These are phyloP conservation scores for Debaryomycetaceae sp. DNA, from an alignment of 1,139 yeast species.

Conservation along the genomic window DNA sequence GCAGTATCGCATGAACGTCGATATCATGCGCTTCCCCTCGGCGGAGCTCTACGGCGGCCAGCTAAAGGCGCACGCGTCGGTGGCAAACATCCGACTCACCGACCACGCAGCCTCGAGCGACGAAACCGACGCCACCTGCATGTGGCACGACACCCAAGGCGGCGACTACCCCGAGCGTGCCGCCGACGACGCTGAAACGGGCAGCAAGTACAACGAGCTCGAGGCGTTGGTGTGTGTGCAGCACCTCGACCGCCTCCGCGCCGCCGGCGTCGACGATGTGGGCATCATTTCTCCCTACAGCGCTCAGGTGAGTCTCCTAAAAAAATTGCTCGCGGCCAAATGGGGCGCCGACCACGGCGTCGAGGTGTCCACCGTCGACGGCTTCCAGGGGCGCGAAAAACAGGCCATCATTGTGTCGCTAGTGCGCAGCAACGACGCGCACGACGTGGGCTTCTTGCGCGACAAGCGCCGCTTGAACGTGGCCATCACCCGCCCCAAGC, in stretches of 20 bases:
- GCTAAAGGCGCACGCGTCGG: conserved; percentile 60
- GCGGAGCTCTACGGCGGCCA: conserved; percentile 56
- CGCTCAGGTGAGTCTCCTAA: conserved; percentile 72
- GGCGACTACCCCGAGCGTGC: conserved; percentile 69
- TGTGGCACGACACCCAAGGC: conserved; percentile 95
- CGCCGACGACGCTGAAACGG: conserved; percentile 25
- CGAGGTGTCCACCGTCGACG: conserved; percentile 45
- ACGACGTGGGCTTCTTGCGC: conserved; percentile 70
- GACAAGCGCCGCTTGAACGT: conserved; percentile 78
- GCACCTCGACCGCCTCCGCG: conserved; percentile 50
- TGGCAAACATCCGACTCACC: conserved; percentile 44
- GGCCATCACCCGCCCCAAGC: conserved; percentile 85
- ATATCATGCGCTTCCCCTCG: conserved; percentile 80
- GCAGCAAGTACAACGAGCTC: conserved; percentile 68
- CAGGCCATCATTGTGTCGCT: conserved; percentile 64
- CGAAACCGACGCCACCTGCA: conserved; percentile 27
- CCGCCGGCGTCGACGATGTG: conserved; percentile 51
- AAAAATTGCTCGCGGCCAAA: conserved; percentile 31
- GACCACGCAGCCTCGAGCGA: conserved; percentile 37
- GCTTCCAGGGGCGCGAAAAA: conserved; percentile 63
- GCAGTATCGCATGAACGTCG: conserved; percentile 83
- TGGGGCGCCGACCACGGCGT: conserved; percentile 13
- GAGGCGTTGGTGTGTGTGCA: conserved; percentile 59
- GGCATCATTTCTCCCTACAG: conserved; percentile 88
- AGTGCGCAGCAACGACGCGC: conserved; percentile 42